These are phyloP conservation scores for Hypholoma fasciculare DNA, from an alignment of 768 basidiomycete genomes.

Conservation along the genomic window DNA sequence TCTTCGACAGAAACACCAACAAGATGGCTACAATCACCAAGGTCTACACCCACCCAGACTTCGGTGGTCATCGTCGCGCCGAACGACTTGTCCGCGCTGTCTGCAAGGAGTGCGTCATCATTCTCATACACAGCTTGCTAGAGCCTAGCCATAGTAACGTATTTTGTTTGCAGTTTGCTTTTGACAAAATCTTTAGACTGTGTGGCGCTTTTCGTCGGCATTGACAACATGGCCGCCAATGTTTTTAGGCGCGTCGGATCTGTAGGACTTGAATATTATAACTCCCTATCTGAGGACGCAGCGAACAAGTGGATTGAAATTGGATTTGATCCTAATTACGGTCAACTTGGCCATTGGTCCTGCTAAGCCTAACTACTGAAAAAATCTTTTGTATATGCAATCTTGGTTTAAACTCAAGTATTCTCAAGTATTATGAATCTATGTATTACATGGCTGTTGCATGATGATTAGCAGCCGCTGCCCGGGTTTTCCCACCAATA, in stretches of 20 bases:
- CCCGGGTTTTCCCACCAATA: no score
- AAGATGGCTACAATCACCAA: constrained; percentile 68
- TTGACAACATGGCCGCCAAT: constrained; percentile 48
- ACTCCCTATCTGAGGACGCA: constrained; percentile 16
- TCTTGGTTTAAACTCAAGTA: no score
- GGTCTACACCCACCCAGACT: constrained; percentile 59
- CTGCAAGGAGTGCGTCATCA: constrained; percentile 46
- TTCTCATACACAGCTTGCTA: no score
- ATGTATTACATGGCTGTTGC: no score
- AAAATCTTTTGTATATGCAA: no score
- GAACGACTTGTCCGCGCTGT: constrained; percentile 61
- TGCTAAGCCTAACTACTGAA: no score
- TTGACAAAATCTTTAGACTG: no score
- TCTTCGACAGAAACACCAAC: constrained; percentile 63
- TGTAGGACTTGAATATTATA: constrained; percentile 44
- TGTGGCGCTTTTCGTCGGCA: constrained; percentile 69
- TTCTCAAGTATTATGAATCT: no score
- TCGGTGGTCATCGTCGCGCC: constrained; percentile 57
- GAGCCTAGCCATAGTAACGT: no score
- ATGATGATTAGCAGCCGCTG: no score
- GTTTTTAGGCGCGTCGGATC: constrained; percentile 73
- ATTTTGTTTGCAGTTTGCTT: neutral
- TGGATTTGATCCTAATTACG: constrained; percentile 51
- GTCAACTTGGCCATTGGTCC: constrained; percentile 73
- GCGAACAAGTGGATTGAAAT: constrained; percentile 58